Percentiles rank a stretch among this genome's conserved stretches.
Conservation (phyloP, 768 basidiomycete species). For the Tulasnella sp. region DNA sequence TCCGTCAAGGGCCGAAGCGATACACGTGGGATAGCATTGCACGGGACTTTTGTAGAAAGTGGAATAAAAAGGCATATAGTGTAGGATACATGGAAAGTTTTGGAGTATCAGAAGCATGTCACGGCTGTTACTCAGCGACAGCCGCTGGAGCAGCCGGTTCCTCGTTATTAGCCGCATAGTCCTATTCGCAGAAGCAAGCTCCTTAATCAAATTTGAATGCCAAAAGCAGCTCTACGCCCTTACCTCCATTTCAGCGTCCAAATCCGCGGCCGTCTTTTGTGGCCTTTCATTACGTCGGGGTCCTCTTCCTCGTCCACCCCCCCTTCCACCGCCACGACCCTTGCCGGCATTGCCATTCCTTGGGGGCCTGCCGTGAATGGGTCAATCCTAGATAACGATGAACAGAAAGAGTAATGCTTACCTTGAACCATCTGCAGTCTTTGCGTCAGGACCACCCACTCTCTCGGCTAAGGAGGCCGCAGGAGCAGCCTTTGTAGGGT, state of each 20-base stretch:
- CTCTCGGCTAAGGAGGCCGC: constrained; percentile 61
- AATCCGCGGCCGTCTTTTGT: constrained; percentile 57
- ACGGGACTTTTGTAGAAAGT: not conserved
- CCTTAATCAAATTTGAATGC: not conserved
- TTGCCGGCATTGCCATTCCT: constrained; percentile 11
- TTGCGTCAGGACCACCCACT: constrained; percentile 37
- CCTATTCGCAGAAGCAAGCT: not conserved
- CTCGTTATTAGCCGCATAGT: constrained; percentile 17
- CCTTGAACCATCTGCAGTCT: not conserved
- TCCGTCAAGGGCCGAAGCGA: too few relatives aligned
- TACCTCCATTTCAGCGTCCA: constrained; percentile 98
- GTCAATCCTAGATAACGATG: not conserved
- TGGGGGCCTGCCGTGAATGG: constrained; percentile 6
- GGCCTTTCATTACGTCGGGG: constrained; percentile 39
- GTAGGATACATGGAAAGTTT: too few relatives aligned
- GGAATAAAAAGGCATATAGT: too few relatives aligned
- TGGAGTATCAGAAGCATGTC: too few relatives aligned
- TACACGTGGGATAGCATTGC: not conserved
- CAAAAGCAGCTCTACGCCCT: constrained; percentile 19
- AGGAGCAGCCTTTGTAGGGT: constrained; percentile 55
- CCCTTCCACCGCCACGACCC: not conserved
- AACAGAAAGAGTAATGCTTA: not conserved
- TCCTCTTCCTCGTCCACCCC: constrained; percentile 22
- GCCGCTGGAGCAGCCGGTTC: constrained; percentile 16
- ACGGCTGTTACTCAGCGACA: not conserved